A percentile compares a stretch with the other conserved stretches of the same genome.
phyloP scores from a whole-genome alignment of 2,329 filamentous ascomycete genomes.

The Colletotrichum melonis region DNA sequence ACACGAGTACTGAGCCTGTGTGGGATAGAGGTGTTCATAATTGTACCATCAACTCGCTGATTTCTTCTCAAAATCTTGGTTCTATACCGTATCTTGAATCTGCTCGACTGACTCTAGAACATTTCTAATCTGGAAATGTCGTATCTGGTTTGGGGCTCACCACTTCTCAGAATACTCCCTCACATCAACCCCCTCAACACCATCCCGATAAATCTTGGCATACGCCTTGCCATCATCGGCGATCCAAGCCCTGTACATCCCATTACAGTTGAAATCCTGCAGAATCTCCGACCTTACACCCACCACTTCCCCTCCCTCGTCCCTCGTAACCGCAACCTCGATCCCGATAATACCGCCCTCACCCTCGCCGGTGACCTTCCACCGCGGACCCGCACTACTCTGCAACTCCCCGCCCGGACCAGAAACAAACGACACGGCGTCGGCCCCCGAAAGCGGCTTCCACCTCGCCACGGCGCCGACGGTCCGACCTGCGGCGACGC shows the following conservation, averaged over 20 bases:
- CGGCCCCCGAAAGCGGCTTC: slow-evolving; percentile 58
- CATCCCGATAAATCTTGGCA: slow-evolving; percentile 66
- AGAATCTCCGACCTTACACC: slow-evolving; percentile 65
- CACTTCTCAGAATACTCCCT: slow-evolving; percentile 17
- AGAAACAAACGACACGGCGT: slow-evolving; percentile 72
- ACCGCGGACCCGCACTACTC: slow-evolving; percentile 78
- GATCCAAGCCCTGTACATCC: slow-evolving; percentile 87
- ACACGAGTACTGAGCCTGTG: slow-evolving; percentile 15
- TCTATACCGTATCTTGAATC: not conserved
- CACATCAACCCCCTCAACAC: slow-evolving; percentile 30
- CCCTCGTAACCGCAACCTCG: slow-evolving; percentile 64
- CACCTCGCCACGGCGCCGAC: slow-evolving; percentile 80
- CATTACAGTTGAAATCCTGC: slow-evolving; percentile 86
- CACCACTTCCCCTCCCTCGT: slow-evolving; percentile 55
- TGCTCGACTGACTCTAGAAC: not conserved
- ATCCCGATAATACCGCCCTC: slow-evolving; percentile 89
- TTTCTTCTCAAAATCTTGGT: not conserved
- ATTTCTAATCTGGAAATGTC: not conserved
- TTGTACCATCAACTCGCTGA: slow-evolving; percentile 27
- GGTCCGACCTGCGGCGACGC: slow-evolving; percentile 76
- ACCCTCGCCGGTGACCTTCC: slow-evolving; percentile 80
- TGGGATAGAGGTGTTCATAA: slow-evolving; percentile 27
- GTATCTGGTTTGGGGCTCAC: not conserved
- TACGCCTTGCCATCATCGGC: slow-evolving; percentile 68
- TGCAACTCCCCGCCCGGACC: slow-evolving; percentile 81